phyloP scores from a whole-genome alignment of 2,329 filamentous ascomycete species.

The Cordyceps javanica region DNA sequence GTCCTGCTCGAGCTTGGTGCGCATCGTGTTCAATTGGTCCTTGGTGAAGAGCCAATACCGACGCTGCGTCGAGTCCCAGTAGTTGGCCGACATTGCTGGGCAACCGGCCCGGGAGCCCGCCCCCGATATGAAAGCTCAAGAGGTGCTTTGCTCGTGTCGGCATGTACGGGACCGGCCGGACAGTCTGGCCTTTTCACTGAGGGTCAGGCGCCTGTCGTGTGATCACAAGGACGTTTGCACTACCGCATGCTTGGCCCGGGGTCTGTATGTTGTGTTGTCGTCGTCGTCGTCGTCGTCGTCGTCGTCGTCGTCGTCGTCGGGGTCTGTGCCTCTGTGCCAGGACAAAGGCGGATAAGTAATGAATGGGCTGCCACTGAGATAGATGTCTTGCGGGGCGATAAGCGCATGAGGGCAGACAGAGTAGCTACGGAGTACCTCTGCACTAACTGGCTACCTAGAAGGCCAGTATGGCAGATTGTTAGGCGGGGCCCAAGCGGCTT shows the following conservation, averaged over 20 bases:
- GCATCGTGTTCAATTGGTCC: conserved; percentile 68
- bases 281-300: background rate
- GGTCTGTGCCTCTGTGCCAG: background rate
- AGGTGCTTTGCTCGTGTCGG: background rate
- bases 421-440: background rate
- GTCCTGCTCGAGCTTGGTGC: conserved; percentile 70
- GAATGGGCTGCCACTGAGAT: background rate
- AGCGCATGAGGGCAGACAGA: too few relatives aligned
- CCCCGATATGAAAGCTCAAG: background rate
- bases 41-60: conserved; percentile 87
- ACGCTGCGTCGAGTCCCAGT: conserved; percentile 91
- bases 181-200: background rate
- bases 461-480: background rate
- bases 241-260: background rate
- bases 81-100: conserved; percentile 80
- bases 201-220: background rate
- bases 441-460: background rate
- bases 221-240: background rate
- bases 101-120: background rate
- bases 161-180: background rate
- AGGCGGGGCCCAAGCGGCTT: background rate
- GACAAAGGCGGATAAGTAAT: too few relatives aligned
- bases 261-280: background rate
- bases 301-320: background rate
- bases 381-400: conserved; percentile 1